Evolutionary conservation across 2,329 filamentous ascomycete species (phyloP).

Genomic region (Lizonia empirigonia): DNA sequence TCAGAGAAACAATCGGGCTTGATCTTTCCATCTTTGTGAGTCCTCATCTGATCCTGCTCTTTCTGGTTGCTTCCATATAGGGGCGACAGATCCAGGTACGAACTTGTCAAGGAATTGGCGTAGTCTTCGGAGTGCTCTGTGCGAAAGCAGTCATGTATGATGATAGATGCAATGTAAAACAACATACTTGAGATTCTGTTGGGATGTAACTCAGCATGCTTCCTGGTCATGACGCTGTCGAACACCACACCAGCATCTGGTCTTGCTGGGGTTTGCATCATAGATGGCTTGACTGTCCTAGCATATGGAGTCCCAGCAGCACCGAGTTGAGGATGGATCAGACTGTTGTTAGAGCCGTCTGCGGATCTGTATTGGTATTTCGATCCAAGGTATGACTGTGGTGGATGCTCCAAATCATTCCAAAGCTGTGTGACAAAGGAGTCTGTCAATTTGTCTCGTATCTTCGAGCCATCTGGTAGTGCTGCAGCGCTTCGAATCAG

Average conservation of each 20-base stretch:
- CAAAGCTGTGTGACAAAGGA: slow-evolving; percentile 54
- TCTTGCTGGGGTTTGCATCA: slow-evolving; percentile 62
- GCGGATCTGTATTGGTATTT: slow-evolving; percentile 56
- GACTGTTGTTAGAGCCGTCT: slow-evolving; percentile 61
- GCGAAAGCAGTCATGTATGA: slow-evolving; percentile 66
- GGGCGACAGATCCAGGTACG: slow-evolving; percentile 75
- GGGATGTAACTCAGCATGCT: slow-evolving; percentile 67
- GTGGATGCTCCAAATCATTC: slow-evolving; percentile 57
- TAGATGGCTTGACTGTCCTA: slow-evolving; percentile 65
- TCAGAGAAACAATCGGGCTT: slow-evolving; percentile 75
- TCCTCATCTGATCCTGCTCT: slow-evolving; percentile 69
- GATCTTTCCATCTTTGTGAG: slow-evolving; percentile 68
- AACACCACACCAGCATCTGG: slow-evolving; percentile 72
- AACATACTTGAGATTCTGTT: slow-evolving; percentile 76
- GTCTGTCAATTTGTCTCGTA: slow-evolving; percentile 50
- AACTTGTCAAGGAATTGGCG: slow-evolving; percentile 70
- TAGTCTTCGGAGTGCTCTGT: slow-evolving; percentile 65
- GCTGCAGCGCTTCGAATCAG: slow-evolving; percentile 57
- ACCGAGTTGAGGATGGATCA: slow-evolving; percentile 67
- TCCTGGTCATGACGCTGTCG: slow-evolving; percentile 69
- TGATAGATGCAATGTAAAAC: slow-evolving; percentile 75
- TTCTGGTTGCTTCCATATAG: slow-evolving; percentile 73
- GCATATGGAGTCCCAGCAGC: slow-evolving; percentile 71
- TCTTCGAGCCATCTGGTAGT: slow-evolving; percentile 49
- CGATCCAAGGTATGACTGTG: slow-evolving; percentile 52